Evolutionary conservation across 148 eudicot species (phyloP).

Genomic region (Polygonum maritimum): DNA sequence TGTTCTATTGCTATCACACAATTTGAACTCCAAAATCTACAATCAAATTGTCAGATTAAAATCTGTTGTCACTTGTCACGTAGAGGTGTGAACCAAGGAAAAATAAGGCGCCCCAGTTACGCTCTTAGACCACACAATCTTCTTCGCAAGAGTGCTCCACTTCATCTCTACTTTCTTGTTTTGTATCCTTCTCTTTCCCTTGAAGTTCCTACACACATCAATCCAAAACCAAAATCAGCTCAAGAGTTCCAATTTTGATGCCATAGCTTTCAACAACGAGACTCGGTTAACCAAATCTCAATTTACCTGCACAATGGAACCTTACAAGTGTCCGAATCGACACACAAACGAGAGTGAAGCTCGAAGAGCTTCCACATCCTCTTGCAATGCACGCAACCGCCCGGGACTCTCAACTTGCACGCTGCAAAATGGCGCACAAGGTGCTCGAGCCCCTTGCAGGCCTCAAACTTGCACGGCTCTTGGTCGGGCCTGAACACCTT

Average conservation of each 20-base stretch:
- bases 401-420: conserved; percentile 68
- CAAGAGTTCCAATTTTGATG: no score
- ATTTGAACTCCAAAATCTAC: no score
- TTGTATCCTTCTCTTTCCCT: conserved; percentile 39
- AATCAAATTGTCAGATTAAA: background rate
- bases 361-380: conserved; percentile 92
- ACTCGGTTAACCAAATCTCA: background rate
- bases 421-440: conserved; percentile 77
- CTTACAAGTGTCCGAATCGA: conserved; percentile 49
- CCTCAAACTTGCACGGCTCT: conserved; percentile 48
- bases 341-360: conserved; percentile 75
- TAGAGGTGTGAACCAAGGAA: conserved; percentile 25
- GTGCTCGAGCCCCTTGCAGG: conserved; percentile 69
- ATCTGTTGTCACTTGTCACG: background rate
- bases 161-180: conserved; percentile 80
- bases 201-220: conserved; percentile 41
- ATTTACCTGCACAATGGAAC: conserved; percentile 92
- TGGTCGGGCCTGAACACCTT: conserved; percentile 44
- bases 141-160: conserved; percentile 80
- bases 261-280: background rate
- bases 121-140: conserved; percentile 75
- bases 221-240: background rate
- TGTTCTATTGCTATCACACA: no score
- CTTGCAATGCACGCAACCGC: conserved; percentile 84
- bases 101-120: conserved; percentile 81